Percentiles rank a stretch among this genome's conserved stretches.
Evolutionary conservation across 495 filamentous ascomycete species (phyloP).

Genomic region (Penicillium ucsense): DNA sequence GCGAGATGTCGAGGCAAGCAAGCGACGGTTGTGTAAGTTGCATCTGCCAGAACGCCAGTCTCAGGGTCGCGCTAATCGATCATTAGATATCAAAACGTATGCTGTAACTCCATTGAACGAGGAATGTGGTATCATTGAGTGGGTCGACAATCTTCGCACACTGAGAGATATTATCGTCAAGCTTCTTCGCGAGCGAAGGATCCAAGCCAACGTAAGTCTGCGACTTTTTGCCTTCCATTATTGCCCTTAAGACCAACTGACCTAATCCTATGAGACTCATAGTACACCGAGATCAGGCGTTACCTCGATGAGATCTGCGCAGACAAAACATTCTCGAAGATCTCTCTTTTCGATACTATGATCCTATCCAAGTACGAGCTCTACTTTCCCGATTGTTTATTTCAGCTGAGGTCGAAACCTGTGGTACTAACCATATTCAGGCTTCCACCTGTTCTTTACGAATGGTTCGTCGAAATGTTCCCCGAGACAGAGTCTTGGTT

Average conservation of each 20-base stretch:
- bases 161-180: slow-evolving; percentile 82
- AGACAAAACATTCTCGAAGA: slow-evolving; percentile 34
- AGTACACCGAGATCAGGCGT: slow-evolving; percentile 50
- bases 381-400: not conserved
- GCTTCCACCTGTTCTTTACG: slow-evolving; percentile 75
- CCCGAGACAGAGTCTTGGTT: slow-evolving; percentile 91
- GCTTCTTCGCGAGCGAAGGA: slow-evolving; percentile 61
- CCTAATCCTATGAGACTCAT: slow-evolving; percentile 2
- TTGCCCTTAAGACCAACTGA: not conserved
- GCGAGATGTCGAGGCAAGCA: slow-evolving; percentile 79
- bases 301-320: slow-evolving; percentile 50
- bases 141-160: slow-evolving; percentile 94
- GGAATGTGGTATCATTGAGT: slow-evolving; percentile 95
- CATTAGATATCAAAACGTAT: slow-evolving; percentile 85
- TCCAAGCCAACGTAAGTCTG: slow-evolving; percentile 42
- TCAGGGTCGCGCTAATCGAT: slow-evolving; percentile 5
- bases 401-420: not conserved
- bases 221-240: not conserved
- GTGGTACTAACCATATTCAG: slow-evolving; percentile 17
- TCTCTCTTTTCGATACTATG: slow-evolving; percentile 57
- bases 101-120: slow-evolving; percentile 94
- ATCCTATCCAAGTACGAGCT: slow-evolving; percentile 41
- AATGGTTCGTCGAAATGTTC: slow-evolving; percentile 94
- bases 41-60: not conserved
- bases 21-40: slow-evolving; percentile 58